phyloP scores from a whole-genome alignment of 306 rosid genomes.

The Abrus pulchellus region DNA sequence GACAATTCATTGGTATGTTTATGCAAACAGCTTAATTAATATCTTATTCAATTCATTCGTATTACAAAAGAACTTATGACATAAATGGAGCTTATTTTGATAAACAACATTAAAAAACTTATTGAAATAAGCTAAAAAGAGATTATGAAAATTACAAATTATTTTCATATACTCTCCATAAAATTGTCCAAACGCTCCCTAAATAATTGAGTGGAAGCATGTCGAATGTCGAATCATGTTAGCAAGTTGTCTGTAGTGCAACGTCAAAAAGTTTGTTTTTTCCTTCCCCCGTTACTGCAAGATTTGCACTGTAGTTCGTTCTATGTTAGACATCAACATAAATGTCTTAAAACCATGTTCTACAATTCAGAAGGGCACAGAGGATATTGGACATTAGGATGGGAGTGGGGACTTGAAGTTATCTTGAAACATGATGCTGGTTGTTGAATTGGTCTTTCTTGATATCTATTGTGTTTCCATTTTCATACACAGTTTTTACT shows the following conservation, averaged over 20 bases:
- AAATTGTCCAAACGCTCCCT: too few species aligned
- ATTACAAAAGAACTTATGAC: too few species aligned
- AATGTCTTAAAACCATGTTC: background rate
- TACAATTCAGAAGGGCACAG: background rate
- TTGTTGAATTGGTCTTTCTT: background rate
- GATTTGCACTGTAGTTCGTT: background rate
- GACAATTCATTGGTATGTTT: background rate
- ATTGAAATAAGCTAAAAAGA: too few species aligned
- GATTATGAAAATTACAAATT: too few species aligned
- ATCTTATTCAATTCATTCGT: too few species aligned
- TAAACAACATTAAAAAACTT: too few species aligned
- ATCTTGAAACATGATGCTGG: background rate
- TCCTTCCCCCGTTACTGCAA: background rate
- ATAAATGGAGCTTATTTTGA: too few species aligned
- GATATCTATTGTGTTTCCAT: background rate
- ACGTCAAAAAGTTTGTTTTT: background rate
- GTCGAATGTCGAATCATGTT: background rate
- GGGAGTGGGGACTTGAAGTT: background rate
- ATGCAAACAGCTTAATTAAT: too few species aligned
- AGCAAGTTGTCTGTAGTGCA: background rate
- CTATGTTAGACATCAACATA: slow-evolving; percentile 14
- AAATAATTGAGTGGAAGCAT: too few species aligned
- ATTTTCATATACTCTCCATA: too few species aligned
- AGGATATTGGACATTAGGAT: background rate
- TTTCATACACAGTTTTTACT: background rate